Base-by-base conservation (phyloP, 805 yeast species). In the Lipomyces lipofer region DNA sequence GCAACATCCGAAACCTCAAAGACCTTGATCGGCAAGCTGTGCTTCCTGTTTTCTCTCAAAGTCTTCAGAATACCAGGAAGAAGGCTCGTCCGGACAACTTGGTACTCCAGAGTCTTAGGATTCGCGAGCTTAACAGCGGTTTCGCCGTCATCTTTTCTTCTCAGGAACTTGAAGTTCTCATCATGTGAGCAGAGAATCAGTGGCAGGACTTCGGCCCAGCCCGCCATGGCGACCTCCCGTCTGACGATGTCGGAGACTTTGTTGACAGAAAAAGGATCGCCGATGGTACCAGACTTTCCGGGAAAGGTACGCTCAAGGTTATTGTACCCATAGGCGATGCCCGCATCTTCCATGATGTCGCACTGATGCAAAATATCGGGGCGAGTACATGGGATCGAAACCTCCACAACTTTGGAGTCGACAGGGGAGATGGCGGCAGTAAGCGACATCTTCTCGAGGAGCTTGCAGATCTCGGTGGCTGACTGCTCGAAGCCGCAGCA, bases 311-410 rank as follows among this genome's bases (percentile, higher is more conserved):
- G 88, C 60, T 79, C 80, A 67, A 94, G 78, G 69, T 88, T 89
- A 74, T 91, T 86, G 78, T 86, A 94, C 54, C 99, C 99, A 69
- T 89, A 94, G 28, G 89, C 95, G 68, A 94, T 86, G 45, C 97
- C 99, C 46, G 92, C 96, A 72, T 94, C 99, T 73, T 94, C 99
- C 95, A 94, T 88, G 63, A 94, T 85, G 73, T 94, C 99, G 78
- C 98, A 92, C 70, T 89, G 95, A 73, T 94, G 99, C 67, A 94
- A 78, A 59, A 94, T 81, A 73, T 94, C 99, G 9, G 98, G 84
- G 77, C 99, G 86, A 35, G 99, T 94, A 66, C 88, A 85, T 60
- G 99, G 99, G 56, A 94, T 82, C 35, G 73, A 69, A 52, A 90
- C 91, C 49, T 82, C 81, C 47, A 88, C 68, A 36, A 80, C 68